Base-by-base conservation (phyloP, 2,329 filamentous ascomycete genomes). In the Aspergillus jensenii region DNA sequence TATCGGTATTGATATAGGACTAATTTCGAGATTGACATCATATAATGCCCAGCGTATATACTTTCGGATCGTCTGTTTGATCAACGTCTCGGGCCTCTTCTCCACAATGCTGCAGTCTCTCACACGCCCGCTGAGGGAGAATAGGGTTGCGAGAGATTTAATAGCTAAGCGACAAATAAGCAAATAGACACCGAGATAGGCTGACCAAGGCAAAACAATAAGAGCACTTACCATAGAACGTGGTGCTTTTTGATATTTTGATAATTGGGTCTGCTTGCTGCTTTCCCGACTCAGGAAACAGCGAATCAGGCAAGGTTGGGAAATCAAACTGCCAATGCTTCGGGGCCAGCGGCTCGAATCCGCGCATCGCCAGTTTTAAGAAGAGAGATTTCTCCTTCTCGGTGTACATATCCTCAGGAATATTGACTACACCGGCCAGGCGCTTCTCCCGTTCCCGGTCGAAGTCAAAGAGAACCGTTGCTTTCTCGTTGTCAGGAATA, bases 311-410 rank as follows among this genome's bases (percentile, higher is more conserved):
- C 14, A 87, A 67, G 15, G 79, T 83, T 8, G 72, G 71, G 60
- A 85, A 85, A 61, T 86, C 83, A 50, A 78, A 68, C 45, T 75
- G 72, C 82, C 83, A 86, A 59, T 73, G 73, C 12, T 70, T 67
- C 2, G 82, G 82, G 12, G 87, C 67, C 1, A 86, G 68, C 9
- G 84, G 80, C 69, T 86, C 83, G 52, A 79, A 81, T 15, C 84
- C 84, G 43, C 84, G 81, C 72, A 81, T 78, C 6, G 77, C 77
- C 31, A 86, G 76, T 57, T 81, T 81, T 57, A 80, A 78, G 62
- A 81, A 81, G 2, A 86, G 71, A 35, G 78, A 77, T 41, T 81
- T 78, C 55, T 85, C 82, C 52, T 81, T 79, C 25, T 79, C 73
- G 3, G 77, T 74, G 80, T 81, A 86, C 45, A 79, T 77, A 25